A percentile compares a stretch with the other conserved stretches of the same genome.
Evolutionary conservation across 2,329 filamentous ascomycete species (phyloP).

Genomic region (Alternaria sp.): DNA sequence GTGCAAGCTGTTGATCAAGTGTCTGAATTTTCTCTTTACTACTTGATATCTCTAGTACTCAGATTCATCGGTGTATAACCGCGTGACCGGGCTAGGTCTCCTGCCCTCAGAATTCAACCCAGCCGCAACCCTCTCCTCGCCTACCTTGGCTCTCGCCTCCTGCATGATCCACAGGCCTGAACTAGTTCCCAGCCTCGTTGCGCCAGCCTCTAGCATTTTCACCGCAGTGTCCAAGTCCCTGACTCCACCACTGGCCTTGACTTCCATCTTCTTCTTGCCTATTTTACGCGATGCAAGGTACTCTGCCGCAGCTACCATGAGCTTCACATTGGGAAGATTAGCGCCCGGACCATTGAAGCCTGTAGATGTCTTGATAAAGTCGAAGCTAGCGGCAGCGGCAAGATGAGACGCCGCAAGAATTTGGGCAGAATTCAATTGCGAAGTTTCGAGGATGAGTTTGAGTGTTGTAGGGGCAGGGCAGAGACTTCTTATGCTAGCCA

Average conservation of each 20-base stretch:
- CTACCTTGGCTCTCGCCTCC: constrained; percentile 48
- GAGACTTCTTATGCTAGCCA: constrained; percentile 61
- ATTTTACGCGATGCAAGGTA: constrained; percentile 49
- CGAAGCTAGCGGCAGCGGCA: constrained; percentile 62
- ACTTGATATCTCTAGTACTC: constrained; percentile 9
- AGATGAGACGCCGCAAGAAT: constrained; percentile 64
- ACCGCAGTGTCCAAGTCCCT: constrained; percentile 60
- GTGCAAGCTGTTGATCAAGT: background rate
- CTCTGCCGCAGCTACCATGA: constrained; percentile 63
- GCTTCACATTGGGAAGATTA: constrained; percentile 59
- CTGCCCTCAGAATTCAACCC: constrained; percentile 23
- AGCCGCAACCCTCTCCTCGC: constrained; percentile 33
- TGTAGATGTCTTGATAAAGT: constrained; percentile 69
- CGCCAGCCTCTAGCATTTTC: constrained; percentile 65
- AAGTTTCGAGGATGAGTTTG: constrained; percentile 69
- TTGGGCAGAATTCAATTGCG: constrained; percentile 58
- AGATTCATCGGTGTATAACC: constrained; percentile 51
- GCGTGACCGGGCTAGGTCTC: constrained; percentile 38
- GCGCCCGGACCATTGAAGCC: constrained; percentile 67
- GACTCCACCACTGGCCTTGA: constrained; percentile 69
- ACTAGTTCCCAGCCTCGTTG: constrained; percentile 65
- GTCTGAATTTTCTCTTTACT: background rate
- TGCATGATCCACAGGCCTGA: constrained; percentile 65
- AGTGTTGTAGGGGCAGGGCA: constrained; percentile 54
- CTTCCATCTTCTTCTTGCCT: constrained; percentile 53